A percentile compares a stretch with the other conserved stretches of the same genome.
These are phyloP conservation scores for Pleurotus citrinopileatus DNA, from an alignment of 768 basidiomycete species.

Conservation along the genomic window DNA sequence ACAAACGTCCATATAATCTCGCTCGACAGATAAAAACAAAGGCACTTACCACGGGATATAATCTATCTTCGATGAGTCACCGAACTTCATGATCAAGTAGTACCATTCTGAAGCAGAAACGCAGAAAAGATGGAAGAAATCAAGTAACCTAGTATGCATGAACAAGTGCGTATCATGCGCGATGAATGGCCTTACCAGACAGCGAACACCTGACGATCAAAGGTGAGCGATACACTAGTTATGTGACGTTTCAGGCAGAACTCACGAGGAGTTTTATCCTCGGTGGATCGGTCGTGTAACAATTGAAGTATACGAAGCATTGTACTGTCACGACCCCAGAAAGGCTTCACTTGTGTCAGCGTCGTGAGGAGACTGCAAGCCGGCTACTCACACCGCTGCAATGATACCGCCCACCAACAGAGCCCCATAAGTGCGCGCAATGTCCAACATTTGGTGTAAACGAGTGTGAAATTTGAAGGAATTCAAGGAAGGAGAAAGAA, in stretches of 20 bases:
- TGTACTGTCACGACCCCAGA: constrained; percentile 4
- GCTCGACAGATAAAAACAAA: not conserved
- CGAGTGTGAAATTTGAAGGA: constrained; percentile 3
- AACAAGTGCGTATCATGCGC: not conserved
- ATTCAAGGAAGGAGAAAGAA: not conserved
- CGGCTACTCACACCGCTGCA: constrained; percentile 5
- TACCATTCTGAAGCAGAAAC: constrained; percentile 8
- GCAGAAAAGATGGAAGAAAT: constrained; percentile 8
- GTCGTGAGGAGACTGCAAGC: too few relatives aligned
- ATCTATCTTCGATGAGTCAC: constrained; percentile 8
- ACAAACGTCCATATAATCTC: not conserved
- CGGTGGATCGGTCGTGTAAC: constrained; percentile 2
- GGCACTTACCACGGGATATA: constrained; percentile 9
- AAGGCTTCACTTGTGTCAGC: too few relatives aligned
- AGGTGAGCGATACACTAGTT: not conserved
- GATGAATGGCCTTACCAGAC: not conserved
- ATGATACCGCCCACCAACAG: constrained; percentile 3
- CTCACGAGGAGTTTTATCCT: constrained; percentile 6
- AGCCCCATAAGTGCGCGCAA: constrained; percentile 6
- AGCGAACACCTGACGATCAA: not conserved
- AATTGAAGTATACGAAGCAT: constrained; percentile 9
- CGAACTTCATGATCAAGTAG: constrained; percentile 10
- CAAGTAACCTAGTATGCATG: not conserved
- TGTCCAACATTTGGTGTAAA: constrained; percentile 3
- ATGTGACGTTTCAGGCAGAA: not conserved